Evolutionary conservation across 202 grass and related monocot species (phyloP).

Genomic region (Sporobolus alterniflorus): DNA sequence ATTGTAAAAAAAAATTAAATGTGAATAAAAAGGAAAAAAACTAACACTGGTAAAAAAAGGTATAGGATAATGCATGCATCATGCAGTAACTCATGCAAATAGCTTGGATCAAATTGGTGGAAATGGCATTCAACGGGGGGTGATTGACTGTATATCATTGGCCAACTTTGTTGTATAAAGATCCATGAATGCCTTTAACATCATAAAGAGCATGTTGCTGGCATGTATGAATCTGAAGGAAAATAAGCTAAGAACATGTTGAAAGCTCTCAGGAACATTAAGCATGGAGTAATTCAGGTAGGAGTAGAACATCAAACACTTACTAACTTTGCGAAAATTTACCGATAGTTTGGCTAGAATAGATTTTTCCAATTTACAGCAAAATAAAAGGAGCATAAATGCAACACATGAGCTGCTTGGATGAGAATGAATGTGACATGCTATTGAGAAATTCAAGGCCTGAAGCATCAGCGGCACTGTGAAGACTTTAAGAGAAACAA

Average conservation of each 20-base stretch:
- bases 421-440: no score
- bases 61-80: constrained; percentile 1
- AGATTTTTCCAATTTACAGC: neutral
- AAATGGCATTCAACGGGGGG: neutral
- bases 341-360: neutral
- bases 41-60: neutral
- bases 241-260: constrained; percentile 4
- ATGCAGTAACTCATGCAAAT: constrained; percentile 1
- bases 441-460: constrained; percentile 18
- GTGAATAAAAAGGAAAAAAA: neutral
- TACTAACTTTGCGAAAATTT: neutral
- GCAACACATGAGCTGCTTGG: neutral
- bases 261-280: neutral
- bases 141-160: neutral
- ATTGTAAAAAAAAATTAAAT: no score
- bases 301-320: neutral
- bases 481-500: neutral
- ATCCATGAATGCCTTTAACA: neutral
- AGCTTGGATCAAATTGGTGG: neutral
- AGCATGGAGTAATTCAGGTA: neutral
- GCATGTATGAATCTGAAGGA: neutral
- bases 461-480: neutral
- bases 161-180: neutral
- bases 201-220: constrained; percentile 7
- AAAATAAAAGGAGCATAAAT: neutral